phyloP scores from a whole-genome alignment of 257 asterid species.

The Nicotiana tabacum region DNA sequence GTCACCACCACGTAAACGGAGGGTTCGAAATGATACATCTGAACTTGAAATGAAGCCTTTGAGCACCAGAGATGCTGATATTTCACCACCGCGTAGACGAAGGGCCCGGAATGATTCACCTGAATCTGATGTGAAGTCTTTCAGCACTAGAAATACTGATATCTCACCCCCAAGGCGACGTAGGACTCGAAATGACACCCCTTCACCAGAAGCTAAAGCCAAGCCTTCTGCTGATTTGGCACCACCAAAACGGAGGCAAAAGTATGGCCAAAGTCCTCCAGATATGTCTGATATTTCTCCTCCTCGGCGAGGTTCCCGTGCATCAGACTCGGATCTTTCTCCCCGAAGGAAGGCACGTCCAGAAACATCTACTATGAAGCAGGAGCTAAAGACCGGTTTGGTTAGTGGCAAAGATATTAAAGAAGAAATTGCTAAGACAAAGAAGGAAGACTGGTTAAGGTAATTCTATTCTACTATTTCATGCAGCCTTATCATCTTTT shows the following conservation, averaged over 20 bases:
- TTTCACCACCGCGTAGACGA: slow-evolving; percentile 16
- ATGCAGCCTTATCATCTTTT: neutral
- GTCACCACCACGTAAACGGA: slow-evolving; percentile 34
- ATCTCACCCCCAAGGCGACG: slow-evolving; percentile 24
- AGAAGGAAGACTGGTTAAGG: slow-evolving; percentile 66
- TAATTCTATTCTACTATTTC: slow-evolving; percentile 19
- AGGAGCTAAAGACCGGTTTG: slow-evolving; percentile 65
- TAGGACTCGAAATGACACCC: slow-evolving; percentile 43
- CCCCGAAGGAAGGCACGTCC: slow-evolving; percentile 62
- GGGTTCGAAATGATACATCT: slow-evolving; percentile 23
- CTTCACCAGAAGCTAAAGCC: slow-evolving; percentile 37
- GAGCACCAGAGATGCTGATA: slow-evolving; percentile 13
- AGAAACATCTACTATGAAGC: slow-evolving; percentile 30
- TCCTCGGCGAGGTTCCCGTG: slow-evolving; percentile 36
- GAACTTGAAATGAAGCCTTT: slow-evolving; percentile 13
- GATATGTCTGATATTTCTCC: slow-evolving; percentile 52
- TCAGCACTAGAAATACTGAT: neutral
- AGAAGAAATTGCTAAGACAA: slow-evolving; percentile 58
- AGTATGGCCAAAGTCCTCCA: slow-evolving; percentile 24
- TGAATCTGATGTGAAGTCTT: slow-evolving; percentile 30
- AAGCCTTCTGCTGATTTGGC: slow-evolving; percentile 41
- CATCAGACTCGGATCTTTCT: slow-evolving; percentile 53
- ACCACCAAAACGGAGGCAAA: slow-evolving; percentile 44
- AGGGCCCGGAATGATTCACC: slow-evolving; percentile 45
- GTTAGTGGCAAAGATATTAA: slow-evolving; percentile 70